Conservation (phyloP, 75 land plant species). For the Ceratopteris richardii region DNA sequence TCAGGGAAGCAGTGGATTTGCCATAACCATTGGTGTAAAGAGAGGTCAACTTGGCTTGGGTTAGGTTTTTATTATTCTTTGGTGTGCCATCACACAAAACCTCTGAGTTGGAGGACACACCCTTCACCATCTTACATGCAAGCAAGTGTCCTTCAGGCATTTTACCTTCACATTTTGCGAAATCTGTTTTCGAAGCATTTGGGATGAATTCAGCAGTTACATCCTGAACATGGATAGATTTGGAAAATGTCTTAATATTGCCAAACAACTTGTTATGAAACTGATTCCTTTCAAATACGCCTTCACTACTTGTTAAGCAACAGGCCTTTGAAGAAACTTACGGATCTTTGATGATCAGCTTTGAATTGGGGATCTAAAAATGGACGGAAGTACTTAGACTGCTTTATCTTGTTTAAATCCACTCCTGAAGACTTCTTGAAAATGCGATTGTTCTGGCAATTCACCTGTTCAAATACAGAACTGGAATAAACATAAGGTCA, state of each 20-base stretch:
- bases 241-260: neutral
- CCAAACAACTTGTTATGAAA: neutral
- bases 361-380: constrained; percentile 8
- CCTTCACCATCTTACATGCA: neutral
- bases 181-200: neutral
- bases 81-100: constrained; percentile 12
- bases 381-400: constrained; percentile 53
- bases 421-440: constrained; percentile 40
- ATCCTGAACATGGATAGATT: too few species aligned
- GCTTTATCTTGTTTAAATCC: constrained; percentile 62
- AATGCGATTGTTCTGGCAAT: constrained; percentile 29
- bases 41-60: constrained; percentile 54
- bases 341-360: constrained; percentile 1
- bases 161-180: neutral
- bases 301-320: too few species aligned
- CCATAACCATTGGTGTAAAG: constrained; percentile 33
- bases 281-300: neutral
- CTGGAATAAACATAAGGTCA: constrained; percentile 31
- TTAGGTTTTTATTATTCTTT: constrained; percentile 26
- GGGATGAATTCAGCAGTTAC: neutral
- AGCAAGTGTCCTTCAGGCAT: neutral
- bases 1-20: constrained; percentile 18
- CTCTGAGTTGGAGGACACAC: neutral
- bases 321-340: neutral
- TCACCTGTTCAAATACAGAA: constrained; percentile 63